Evolutionary conservation across 768 basidiomycete species (phyloP).

Genomic region (Suillus variegatus): DNA sequence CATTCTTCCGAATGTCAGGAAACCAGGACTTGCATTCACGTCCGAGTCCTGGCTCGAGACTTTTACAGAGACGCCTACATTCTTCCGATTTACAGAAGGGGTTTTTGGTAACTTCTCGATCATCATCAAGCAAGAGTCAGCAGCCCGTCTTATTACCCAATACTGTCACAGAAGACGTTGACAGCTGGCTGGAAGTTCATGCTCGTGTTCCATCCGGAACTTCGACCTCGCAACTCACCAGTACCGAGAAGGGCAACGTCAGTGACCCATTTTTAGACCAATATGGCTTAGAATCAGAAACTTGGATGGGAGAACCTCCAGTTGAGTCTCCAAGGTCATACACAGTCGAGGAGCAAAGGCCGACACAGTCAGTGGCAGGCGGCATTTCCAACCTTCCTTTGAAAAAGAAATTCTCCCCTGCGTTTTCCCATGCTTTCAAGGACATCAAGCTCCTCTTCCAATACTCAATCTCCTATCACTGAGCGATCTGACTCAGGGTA

Average conservation of each 20-base stretch:
- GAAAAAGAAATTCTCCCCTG: conserved; percentile 14
- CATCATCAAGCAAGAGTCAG: conserved; percentile 1
- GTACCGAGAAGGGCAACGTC: not conserved
- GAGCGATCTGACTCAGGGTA: conserved; percentile 6
- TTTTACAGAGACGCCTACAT: not conserved
- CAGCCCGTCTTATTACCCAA: not conserved
- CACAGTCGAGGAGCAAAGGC: not conserved
- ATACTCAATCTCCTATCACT: not conserved
- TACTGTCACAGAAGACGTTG: not conserved
- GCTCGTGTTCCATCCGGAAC: conserved; percentile 2
- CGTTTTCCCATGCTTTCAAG: conserved; percentile 11
- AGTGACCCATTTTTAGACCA: not conserved
- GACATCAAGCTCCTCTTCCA: conserved; percentile 6
- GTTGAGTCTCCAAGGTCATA: conserved; percentile 10
- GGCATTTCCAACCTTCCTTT: conserved; percentile 1
- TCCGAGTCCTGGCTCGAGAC: conserved; percentile 5
- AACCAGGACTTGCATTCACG: not conserved
- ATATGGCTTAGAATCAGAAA: not conserved
- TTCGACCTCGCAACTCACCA: not conserved
- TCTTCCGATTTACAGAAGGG: conserved; percentile 15
- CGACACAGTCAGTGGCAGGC: not conserved
- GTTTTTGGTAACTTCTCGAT: conserved; percentile 19
- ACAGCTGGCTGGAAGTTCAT: conserved; percentile 2
- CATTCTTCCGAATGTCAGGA: not conserved
- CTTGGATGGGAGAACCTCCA: conserved; percentile 10